Base-by-base conservation (phyloP, 2,329 filamentous ascomycete genomes). In the Allantophomopsis lycopodina region DNA sequence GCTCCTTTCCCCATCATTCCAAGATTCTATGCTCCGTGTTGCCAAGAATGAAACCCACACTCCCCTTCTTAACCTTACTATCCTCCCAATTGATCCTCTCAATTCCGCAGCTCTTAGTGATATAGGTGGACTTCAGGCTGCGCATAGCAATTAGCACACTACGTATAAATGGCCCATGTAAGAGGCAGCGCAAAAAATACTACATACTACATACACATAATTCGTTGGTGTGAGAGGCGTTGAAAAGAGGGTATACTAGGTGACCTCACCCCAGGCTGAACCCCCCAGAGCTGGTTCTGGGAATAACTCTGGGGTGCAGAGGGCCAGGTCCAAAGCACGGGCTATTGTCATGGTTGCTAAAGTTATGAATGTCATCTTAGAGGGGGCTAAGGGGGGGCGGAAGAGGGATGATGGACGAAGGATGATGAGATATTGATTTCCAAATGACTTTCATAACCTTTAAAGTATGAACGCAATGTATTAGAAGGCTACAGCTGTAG, bases 71-170 rank as follows among this genome's bases (percentile, higher is more conserved):
- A 0, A 66, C 57, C 1, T 37, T 39, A 38, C 57, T 45, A 16
- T 56, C 50, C 6, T 46, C 37, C 3, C 57, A 60, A 35, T 65
- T 57, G 13, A 66, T 56, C 0, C 46, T 53, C 2, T 65, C 52
- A 7, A 59, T 46, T 0, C 59, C 63, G 0, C 42, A 47, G 0
- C 63, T 62, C 1, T 54, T 43, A 0, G 58, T 50, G 14, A 67
- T 49, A 39, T 65, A 51, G 38, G n/a, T 66, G 66, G 1, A 66
- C 53, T 45, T 66, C 63, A 0, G 63, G 57, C 32, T 66, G 62
- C 4, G 42, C 33, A 39, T 66, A 63, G 0, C 58, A 53, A 44
- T 67, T 62, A 2, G 45, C 43, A 33, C 55, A 56, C 7, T n/a
- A n/a, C n/a, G n/a, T n/a, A n/a, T n/a, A 64, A 48, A 40, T 58